Evolutionary conservation across 306 rosid genomes (phyloP).

Genomic region (Rosa lucieae): DNA sequence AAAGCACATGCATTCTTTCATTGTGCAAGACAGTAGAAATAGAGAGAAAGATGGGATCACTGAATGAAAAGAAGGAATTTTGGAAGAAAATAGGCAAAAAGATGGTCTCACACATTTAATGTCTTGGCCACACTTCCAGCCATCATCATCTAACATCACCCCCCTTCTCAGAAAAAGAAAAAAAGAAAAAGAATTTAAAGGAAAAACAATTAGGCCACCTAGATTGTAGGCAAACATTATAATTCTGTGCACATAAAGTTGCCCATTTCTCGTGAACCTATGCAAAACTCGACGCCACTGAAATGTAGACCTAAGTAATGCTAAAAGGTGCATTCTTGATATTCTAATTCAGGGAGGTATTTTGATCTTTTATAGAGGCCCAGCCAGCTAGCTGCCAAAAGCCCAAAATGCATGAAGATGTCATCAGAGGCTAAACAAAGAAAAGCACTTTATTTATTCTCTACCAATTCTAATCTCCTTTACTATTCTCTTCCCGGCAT

Average conservation of each 20-base stretch:
- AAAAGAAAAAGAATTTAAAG: slow-evolving; percentile 9
- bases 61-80: slow-evolving; percentile 21
- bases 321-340: not conserved
- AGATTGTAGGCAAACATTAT: not conserved
- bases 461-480: not conserved
- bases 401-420: not conserved
- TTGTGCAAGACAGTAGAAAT: slow-evolving; percentile 48
- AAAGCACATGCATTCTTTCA: slow-evolving; percentile 61
- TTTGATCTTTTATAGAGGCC: not conserved
- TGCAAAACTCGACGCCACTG: not conserved
- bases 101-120: slow-evolving; percentile 12
- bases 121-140: slow-evolving; percentile 23
- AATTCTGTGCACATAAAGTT: slow-evolving; percentile 2
- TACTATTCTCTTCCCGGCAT: not conserved
- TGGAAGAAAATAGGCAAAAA: slow-evolving; percentile 9
- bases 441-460: not conserved
- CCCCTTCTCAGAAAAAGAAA: slow-evolving; percentile 14
- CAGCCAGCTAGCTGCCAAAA: not conserved
- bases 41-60: slow-evolving; percentile 27
- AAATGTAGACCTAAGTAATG: not conserved
- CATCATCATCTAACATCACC: slow-evolving; percentile 25
- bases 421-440: not conserved
- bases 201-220: not conserved
- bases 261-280: not conserved
- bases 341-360: not conserved